Evolutionary conservation across 2,329 filamentous ascomycete genomes (phyloP).

Genomic region (Cytospora schulzeri): DNA sequence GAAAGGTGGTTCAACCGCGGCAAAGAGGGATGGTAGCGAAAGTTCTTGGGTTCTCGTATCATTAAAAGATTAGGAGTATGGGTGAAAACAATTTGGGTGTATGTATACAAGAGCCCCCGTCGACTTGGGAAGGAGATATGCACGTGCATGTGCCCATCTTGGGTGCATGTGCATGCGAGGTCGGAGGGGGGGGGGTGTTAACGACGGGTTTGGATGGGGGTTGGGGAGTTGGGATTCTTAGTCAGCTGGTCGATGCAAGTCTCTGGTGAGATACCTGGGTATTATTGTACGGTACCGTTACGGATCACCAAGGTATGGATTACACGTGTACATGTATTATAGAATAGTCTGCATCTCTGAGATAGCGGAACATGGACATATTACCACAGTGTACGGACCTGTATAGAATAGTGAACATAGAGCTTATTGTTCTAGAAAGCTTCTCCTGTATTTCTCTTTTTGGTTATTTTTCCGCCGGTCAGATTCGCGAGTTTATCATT

Average conservation of each 20-base stretch:
- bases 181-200: neutral
- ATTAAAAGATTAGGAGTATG: constrained; percentile 6
- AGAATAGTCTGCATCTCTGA: too few species aligned
- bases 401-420: too few species aligned
- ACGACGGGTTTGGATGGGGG: neutral
- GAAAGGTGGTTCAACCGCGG: constrained; percentile 20
- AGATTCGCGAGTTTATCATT: too few species aligned
- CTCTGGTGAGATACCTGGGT: too few species aligned
- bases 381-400: too few species aligned
- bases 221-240: neutral
- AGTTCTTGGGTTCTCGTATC: constrained; percentile 15
- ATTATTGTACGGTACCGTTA: neutral
- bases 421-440: neutral
- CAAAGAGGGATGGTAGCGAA: constrained; percentile 4
- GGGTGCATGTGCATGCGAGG: neutral
- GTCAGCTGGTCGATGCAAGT: neutral
- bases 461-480: neutral
- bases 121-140: too few species aligned
- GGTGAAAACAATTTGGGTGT: neutral
- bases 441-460: neutral
- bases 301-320: too few species aligned
- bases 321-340: too few species aligned
- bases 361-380: too few species aligned
- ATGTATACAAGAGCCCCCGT: neutral
- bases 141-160: neutral